A percentile compares a stretch with the other conserved stretches of the same genome.
Evolutionary conservation across 108 stramenopile species (phyloP).

Genomic region (Phaeodactylum tricornutum): DNA sequence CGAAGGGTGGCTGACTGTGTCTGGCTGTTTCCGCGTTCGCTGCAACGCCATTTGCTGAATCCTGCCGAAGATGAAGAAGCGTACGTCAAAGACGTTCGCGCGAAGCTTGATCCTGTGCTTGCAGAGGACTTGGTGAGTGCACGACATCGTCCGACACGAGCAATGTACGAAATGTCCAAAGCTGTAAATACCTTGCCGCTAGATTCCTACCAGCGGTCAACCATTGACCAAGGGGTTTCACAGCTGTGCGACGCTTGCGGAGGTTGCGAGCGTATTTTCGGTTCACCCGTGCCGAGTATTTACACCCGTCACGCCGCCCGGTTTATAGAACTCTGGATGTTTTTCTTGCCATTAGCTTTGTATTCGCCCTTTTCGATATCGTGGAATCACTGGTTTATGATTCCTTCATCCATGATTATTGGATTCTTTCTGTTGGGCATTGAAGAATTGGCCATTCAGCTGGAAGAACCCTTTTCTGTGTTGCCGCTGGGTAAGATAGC

Average conservation of each 20-base stretch:
- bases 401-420: constrained; percentile 30
- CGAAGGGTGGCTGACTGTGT: constrained; percentile 7
- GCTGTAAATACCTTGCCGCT: constrained; percentile 25
- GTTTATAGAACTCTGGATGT: constrained; percentile 42
- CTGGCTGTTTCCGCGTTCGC: constrained; percentile 23
- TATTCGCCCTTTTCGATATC: constrained; percentile 28
- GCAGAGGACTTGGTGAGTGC: constrained; percentile 13
- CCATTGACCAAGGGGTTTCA: constrained; percentile 39
- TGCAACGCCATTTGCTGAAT: constrained; percentile 23
- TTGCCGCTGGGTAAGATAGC: constrained; percentile 43
- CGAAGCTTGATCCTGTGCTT: constrained; percentile 8
- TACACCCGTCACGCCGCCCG: constrained; percentile 63
- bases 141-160: constrained; percentile 23
- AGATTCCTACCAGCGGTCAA: constrained; percentile 24
- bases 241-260: constrained; percentile 22
- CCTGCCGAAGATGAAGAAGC: constrained; percentile 23
- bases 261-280: constrained; percentile 37
- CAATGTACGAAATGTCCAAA: constrained; percentile 28
- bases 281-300: constrained; percentile 41
- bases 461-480: constrained; percentile 74
- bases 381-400: constrained; percentile 14
- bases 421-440: constrained; percentile 56
- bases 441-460: constrained; percentile 55
- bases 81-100: constrained; percentile 11
- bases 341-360: constrained; percentile 47